Evolutionary conservation across 495 filamentous ascomycete genomes (phyloP).

Genomic region (Neurospora sp.): DNA sequence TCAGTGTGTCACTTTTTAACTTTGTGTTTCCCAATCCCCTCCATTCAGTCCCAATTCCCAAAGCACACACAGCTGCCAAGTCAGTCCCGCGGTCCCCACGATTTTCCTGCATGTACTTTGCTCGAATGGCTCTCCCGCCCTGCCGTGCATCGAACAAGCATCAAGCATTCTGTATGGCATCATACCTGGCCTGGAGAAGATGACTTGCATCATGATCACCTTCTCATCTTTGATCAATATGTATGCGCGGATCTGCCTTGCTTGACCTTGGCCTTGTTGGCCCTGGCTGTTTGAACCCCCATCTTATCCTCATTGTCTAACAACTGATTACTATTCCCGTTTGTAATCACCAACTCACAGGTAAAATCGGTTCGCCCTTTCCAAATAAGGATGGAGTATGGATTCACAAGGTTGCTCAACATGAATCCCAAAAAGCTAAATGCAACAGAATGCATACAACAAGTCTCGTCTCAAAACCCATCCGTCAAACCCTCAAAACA

Average conservation of each 20-base stretch:
- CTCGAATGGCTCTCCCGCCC: neutral
- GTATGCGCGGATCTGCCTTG: neutral
- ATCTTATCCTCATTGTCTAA: neutral
- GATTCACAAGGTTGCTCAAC: neutral
- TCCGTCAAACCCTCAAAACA: neutral
- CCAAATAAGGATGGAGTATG: neutral
- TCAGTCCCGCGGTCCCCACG: neutral
- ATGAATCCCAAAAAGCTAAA: neutral
- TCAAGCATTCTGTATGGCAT: neutral
- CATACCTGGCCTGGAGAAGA: neutral
- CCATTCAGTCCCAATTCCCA: neutral
- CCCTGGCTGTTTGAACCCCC: neutral
- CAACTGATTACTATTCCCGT: neutral
- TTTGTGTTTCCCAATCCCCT: neutral
- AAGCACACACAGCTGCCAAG: neutral
- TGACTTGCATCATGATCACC: neutral
- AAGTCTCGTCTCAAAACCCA: no score
- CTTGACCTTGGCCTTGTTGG: neutral
- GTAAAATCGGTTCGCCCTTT: neutral
- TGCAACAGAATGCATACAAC: neutral
- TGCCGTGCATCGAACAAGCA: neutral
- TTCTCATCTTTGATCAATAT: neutral
- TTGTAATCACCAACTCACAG: neutral
- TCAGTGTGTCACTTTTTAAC: neutral
- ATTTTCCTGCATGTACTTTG: neutral